These are phyloP conservation scores for Mallotus repandus DNA, from an alignment of 441 rosid species.

Conservation along the genomic window DNA sequence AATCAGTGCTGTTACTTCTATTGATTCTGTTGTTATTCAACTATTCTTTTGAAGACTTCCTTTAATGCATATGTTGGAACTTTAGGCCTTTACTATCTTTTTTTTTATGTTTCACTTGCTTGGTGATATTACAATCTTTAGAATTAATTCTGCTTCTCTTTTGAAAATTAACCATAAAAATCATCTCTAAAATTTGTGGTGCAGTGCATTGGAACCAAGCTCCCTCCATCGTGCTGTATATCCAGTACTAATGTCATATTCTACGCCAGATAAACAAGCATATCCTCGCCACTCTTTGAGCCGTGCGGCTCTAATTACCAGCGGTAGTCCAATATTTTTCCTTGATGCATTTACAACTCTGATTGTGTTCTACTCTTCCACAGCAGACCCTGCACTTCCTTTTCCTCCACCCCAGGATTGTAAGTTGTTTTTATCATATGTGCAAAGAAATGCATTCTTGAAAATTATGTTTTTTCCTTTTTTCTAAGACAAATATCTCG, in stretches of 20 bases:
- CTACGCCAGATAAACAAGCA: slow-evolving; percentile 80
- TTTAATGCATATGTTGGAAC: not conserved
- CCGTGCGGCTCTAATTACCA: slow-evolving; percentile 86
- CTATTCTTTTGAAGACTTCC: not conserved
- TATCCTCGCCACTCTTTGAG: slow-evolving; percentile 94
- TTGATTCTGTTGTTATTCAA: not conserved
- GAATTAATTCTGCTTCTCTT: not conserved
- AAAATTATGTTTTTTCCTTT: not conserved
- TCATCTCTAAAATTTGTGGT: slow-evolving; percentile 3
- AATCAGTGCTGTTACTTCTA: not conserved
- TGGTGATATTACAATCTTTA: not conserved
- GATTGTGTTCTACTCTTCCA: slow-evolving; percentile 86
- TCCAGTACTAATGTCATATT: slow-evolving; percentile 71
- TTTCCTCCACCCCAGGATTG: slow-evolving; percentile 97
- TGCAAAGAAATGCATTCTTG: not conserved
- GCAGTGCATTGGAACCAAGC: slow-evolving; percentile 88
- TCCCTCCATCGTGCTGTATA: slow-evolving; percentile 87
- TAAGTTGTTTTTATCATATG: slow-evolving; percentile 38
- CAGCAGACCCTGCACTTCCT: slow-evolving; percentile 80
- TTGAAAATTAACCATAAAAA: not conserved
- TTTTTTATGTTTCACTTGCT: not conserved
- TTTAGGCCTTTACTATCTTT: not conserved
- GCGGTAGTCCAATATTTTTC: slow-evolving; percentile 96
- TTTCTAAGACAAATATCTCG: slow-evolving; percentile 1
- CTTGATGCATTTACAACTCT: slow-evolving; percentile 88